Evolutionary conservation across 345 rosid species (phyloP), one percentile per base, ranked within the genome.

Genomic region (Physaria fendleri): DNA sequence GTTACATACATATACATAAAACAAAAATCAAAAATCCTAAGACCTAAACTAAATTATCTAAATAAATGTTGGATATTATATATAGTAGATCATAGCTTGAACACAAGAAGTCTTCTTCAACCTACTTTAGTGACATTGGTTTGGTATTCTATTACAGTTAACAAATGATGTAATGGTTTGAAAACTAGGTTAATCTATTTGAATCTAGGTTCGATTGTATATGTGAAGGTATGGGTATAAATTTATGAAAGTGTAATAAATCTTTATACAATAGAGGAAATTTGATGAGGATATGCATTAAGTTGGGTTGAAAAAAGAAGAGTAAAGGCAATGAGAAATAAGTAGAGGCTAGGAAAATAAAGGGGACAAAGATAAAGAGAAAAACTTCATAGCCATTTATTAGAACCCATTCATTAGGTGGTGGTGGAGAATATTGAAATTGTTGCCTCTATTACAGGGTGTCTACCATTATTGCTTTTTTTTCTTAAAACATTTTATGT

Each of bases 371-470:
- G 50, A 69, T 69, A 69, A 69, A 61, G 68, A 49, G 29, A 69
- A 45, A 35, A 28, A 17, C 46, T 61, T 61, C 63, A 5, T 32
- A 54, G 57, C 68, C 73, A 61, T 61, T 54, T 28, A 61, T 37
- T 54, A 69, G 51, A 69, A 32, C 73, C 73, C 68, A 69, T 62
- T 62, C 62, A 61, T 62, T 69, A 28, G 63, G 73, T 69, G n/a
- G n/a, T n/a, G n/a, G n/a, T n/a, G 63, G 68, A 54, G 51, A 45
- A 61, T 54, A 45, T 62, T 69, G 62, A 62, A 35, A 37, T 54
- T 45, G 29, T 46, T 28, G 27, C n/a, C n/a, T 38, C 68, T 61
- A 45, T 62, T 62, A 69, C 68, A 69, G 68, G 73, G 50, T 69
- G 73, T 53, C 68, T 61, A 61, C 68, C 56, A 68, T 52, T 35